Percentiles rank a stretch among this genome's conserved stretches.
Conservation (phyloP, 345 rosid genomes). For the Jatropha curcas region DNA sequence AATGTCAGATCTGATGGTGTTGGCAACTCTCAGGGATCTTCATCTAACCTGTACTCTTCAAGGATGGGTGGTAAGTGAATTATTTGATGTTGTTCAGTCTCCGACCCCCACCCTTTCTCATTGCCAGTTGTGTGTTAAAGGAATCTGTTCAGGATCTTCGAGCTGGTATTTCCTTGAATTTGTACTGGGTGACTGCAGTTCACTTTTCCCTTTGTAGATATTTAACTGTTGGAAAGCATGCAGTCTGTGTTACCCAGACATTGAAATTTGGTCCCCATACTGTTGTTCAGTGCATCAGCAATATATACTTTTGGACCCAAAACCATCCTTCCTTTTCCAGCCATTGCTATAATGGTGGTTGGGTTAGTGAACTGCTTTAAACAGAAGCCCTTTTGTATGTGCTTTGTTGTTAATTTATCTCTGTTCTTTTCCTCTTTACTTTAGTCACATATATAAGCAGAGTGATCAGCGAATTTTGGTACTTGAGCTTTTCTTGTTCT, state of each 20-base stretch:
- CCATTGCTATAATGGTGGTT: slow-evolving; percentile 22
- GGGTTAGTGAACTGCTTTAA: slow-evolving; percentile 34
- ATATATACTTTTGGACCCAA: slow-evolving; percentile 22
- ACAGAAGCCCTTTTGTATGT: slow-evolving; percentile 40
- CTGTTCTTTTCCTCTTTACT: slow-evolving; percentile 11
- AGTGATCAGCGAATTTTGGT: slow-evolving; percentile 39
- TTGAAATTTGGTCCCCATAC: slow-evolving; percentile 34
- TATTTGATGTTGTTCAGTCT: slow-evolving; percentile 45
- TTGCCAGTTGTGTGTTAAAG: slow-evolving; percentile 32
- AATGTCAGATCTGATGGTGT: slow-evolving; percentile 38
- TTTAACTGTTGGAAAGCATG: slow-evolving; percentile 49
- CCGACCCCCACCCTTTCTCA: slow-evolving; percentile 36
- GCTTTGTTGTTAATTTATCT: slow-evolving; percentile 42
- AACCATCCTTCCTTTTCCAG: slow-evolving; percentile 20
- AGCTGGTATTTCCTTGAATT: slow-evolving; percentile 37
- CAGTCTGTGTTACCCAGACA: slow-evolving; percentile 36
- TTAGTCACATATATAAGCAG: slow-evolving; percentile 27
- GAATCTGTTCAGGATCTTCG: slow-evolving; percentile 27
- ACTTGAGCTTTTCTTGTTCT: slow-evolving; percentile 21
- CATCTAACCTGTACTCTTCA: slow-evolving; percentile 36
- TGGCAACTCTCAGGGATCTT: slow-evolving; percentile 37
- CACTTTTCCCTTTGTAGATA: slow-evolving; percentile 54
- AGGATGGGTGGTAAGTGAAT: slow-evolving; percentile 60
- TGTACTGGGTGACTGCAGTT: slow-evolving; percentile 45
- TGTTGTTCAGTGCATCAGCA: slow-evolving; percentile 34